Conservation (phyloP, 2,329 filamentous ascomycete genomes). For the Trichoderma hamatum region DNA sequence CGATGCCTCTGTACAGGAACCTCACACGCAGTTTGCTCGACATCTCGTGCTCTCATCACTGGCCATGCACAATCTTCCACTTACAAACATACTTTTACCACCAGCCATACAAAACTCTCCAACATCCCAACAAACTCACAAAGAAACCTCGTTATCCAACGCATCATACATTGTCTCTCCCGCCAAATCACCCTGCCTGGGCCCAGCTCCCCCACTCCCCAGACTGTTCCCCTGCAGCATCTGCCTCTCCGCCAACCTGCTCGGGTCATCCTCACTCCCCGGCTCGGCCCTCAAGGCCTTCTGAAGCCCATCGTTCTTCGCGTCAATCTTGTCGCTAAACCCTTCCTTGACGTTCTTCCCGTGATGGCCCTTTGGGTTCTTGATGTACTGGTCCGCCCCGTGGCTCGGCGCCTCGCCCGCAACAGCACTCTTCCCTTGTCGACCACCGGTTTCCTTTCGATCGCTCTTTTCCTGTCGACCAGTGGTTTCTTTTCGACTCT, state of each 20-base stretch:
- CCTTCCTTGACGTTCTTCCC: conserved; percentile 48
- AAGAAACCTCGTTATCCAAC: conserved; percentile 36
- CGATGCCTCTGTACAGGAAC: no score
- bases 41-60: no score
- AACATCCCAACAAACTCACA: conserved; percentile 28
- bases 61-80: not conserved
- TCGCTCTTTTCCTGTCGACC: not conserved
- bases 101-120: no score
- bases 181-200: conserved; percentile 34
- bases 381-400: conserved; percentile 40
- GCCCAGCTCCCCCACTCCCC: conserved; percentile 33
- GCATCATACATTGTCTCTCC: conserved; percentile 39
- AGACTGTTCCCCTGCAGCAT: conserved; percentile 39
- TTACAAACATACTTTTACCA: no score
- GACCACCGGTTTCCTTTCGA: not conserved
- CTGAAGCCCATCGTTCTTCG: conserved; percentile 39
- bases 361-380: conserved; percentile 38
- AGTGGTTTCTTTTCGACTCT: not conserved
- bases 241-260: conserved; percentile 48
- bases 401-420: conserved; percentile 44
- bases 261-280: conserved; percentile 53
- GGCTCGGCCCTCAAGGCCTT: conserved; percentile 48
- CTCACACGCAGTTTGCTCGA: not conserved
- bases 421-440: conserved; percentile 33
- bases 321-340: conserved; percentile 37